A percentile compares a stretch with the other conserved stretches of the same genome.
These are phyloP conservation scores for Acidiella bohemica DNA, from an alignment of 495 filamentous ascomycete genomes.

Conservation along the genomic window DNA sequence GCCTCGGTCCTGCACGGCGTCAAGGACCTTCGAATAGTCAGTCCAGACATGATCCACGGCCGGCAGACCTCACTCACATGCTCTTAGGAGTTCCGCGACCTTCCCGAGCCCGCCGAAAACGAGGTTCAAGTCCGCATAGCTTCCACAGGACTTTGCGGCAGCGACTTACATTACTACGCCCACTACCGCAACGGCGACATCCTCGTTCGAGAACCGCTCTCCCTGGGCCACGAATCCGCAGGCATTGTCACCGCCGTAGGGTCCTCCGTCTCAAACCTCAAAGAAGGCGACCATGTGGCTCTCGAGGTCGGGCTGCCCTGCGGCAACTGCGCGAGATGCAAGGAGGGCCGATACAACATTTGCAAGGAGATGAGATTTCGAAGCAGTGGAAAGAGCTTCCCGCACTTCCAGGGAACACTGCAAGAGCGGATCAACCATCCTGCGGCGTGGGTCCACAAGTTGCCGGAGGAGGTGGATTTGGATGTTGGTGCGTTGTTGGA, in stretches of 20 bases:
- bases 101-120: conserved; percentile 32
- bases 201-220: conserved; percentile 47
- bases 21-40: conserved; percentile 31
- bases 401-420: conserved; percentile 71
- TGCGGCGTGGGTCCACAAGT: conserved; percentile 51
- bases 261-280: conserved; percentile 31
- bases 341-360: conserved; percentile 66
- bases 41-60: background rate
- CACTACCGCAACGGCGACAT: conserved; percentile 57
- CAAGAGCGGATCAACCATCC: conserved; percentile 70
- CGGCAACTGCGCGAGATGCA: conserved; percentile 50
- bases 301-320: conserved; percentile 79
- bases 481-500: conserved; percentile 65
- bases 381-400: conserved; percentile 62
- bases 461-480: conserved; percentile 49
- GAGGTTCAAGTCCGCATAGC: conserved; percentile 47
- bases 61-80: background rate
- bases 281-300: conserved; percentile 59
- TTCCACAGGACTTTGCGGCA: conserved; percentile 50
- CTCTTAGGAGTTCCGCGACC: conserved; percentile 35
- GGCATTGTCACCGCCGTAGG: conserved; percentile 44
- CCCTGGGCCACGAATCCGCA: conserved; percentile 49
- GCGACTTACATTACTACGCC: conserved; percentile 53
- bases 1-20: conserved; percentile 32
- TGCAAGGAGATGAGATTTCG: conserved; percentile 68